Evolutionary conservation across 805 yeast genomes (phyloP), one percentile per base, ranked within the genome.

Genomic region (Pichia insulana): DNA sequence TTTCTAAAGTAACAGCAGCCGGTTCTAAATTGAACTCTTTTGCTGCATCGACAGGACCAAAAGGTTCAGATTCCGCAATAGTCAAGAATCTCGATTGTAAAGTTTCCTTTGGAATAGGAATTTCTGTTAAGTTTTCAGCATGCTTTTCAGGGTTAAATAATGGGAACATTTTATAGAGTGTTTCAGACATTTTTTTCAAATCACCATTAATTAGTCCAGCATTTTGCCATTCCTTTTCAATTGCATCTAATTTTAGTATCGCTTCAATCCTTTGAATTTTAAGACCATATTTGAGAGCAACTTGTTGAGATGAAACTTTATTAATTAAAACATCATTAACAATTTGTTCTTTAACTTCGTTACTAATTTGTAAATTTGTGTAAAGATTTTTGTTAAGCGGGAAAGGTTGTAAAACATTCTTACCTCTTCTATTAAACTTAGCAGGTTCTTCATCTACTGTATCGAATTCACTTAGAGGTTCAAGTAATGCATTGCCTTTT

Each of bases 1-100:
- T 77, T 53, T 79, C 76, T 52, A 89, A 70, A 3, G 92, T 83
- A 30, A 71, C 77, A 37, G 78, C 74, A 25, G 97, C 97, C n/a
- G 96, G 95, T 59, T 85, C 89, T 50, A 90, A 70, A 34, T 74
- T 88, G 49, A 86, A 76, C 32, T 83, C 74, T 44, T 78, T 69
- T 39, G 98, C 96, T 12, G 98, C 97, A 58, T 92, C 97, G 6
- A 88, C 73, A 5, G 97, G 95, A 7, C 96, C 96, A 59, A 90
- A 89, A 9, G 96, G 95, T 66, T 88, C 95, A 22, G 88, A 80
- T 65, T 90, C 98, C 9, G 96, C 90, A 59, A 90, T 80, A 11
- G 95, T 83, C 58, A 86, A 64, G 68, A 89, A 89, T 50, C 90
- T 71, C 50, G 94, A 86, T 49, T 78, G 78, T 49, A 81, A 69